Evolutionary conservation across 768 basidiomycete species (phyloP).

Genomic region (Termitomyces sp.): DNA sequence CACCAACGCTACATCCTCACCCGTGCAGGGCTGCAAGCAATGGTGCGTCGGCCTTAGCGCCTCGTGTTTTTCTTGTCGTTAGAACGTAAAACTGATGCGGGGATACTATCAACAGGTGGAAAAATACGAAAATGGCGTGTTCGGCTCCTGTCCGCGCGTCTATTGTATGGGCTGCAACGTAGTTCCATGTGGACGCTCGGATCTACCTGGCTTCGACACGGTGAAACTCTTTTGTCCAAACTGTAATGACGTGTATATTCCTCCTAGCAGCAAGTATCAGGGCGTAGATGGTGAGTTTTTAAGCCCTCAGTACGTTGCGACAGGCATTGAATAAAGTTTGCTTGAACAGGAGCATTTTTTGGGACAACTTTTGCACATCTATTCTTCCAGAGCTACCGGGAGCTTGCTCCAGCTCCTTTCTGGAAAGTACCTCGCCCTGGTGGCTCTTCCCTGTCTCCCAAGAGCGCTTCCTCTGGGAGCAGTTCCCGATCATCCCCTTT

Average conservation of each 20-base stretch:
- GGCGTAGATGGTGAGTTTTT: constrained; percentile 84
- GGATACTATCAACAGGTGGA: constrained; percentile 58
- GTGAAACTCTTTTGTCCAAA: constrained; percentile 98
- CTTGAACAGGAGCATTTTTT: constrained; percentile 84
- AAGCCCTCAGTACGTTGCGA: background rate
- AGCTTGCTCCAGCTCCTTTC: constrained; percentile 91
- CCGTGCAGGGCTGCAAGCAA: constrained; percentile 86
- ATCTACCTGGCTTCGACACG: constrained; percentile 93
- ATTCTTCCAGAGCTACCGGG: constrained; percentile 97
- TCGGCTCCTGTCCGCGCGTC: constrained; percentile 94
- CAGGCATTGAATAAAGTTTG: constrained; percentile 4
- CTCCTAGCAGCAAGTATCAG: constrained; percentile 92
- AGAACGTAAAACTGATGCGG: constrained; percentile 7
- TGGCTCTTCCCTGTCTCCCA: constrained; percentile 54
- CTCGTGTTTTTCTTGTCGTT: constrained; percentile 5
- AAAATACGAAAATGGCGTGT: constrained; percentile 89
- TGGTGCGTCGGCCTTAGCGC: constrained; percentile 54
- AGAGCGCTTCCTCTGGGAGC: constrained; percentile 43
- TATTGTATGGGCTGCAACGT: constrained; percentile 87
- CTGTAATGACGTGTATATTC: constrained; percentile 95
- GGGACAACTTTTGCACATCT: constrained; percentile 98
- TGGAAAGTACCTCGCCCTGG: constrained; percentile 66
- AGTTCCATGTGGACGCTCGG: constrained; percentile 92
- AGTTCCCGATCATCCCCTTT: constrained; percentile 55
- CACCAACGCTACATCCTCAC: constrained; percentile 98